These are phyloP conservation scores for Glycine latifolia DNA, from an alignment of 306 rosid genomes.

Conservation along the genomic window DNA sequence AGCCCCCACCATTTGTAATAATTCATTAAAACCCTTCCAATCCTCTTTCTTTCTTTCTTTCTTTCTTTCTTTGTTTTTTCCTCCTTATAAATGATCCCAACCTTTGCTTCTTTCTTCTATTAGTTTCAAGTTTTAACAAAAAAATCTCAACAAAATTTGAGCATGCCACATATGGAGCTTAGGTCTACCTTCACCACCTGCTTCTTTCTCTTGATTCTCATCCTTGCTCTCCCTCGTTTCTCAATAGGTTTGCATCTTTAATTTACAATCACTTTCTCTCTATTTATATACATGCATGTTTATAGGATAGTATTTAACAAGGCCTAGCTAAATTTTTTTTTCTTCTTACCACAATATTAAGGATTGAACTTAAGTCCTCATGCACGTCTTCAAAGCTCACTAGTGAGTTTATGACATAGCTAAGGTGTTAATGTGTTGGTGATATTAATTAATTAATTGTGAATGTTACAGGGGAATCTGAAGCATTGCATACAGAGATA, in stretches of 20 bases:
- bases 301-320: too few species aligned
- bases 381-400: too few species aligned
- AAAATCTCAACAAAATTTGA: conserved; percentile 7
- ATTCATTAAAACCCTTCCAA: conserved; percentile 29
- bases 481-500: conserved; percentile 54
- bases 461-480: conserved; percentile 53
- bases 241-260: conserved; percentile 55
- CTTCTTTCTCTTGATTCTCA: conserved; percentile 56
- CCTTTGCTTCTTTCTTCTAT: conserved; percentile 3
- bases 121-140: background rate
- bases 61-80: background rate
- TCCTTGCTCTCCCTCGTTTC: conserved; percentile 55
- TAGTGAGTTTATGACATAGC: background rate
- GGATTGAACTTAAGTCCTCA: too few species aligned
- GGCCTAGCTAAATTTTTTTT: too few species aligned
- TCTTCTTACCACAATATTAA: too few species aligned
- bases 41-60: too few species aligned
- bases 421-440: background rate
- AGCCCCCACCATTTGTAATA: conserved; percentile 37
- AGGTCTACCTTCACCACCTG: conserved; percentile 51
- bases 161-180: conserved; percentile 62
- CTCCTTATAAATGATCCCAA: conserved; percentile 40
- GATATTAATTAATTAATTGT: too few species aligned
- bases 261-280: background rate
- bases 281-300: background rate